These are phyloP conservation scores for Debaryomyces hansenii DNA, from an alignment of 805 yeast species.

Conservation along the genomic window DNA sequence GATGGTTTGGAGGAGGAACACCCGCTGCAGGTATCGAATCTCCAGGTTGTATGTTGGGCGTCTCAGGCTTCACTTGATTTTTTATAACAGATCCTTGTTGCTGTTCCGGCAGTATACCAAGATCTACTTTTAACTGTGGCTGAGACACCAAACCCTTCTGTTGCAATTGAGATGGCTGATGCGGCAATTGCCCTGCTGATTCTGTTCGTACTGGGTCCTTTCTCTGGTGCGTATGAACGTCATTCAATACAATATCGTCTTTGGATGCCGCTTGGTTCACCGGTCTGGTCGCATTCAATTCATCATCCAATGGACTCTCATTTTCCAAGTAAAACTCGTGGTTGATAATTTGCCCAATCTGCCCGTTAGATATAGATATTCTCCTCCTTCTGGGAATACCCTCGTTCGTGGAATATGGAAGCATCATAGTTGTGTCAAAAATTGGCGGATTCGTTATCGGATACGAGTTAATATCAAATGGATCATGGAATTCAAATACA, in stretches of 20 bases:
- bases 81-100: neutral
- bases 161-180: neutral
- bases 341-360: constrained; percentile 69
- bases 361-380: constrained; percentile 82
- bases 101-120: neutral
- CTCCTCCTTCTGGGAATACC: constrained; percentile 52
- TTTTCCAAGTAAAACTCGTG: constrained; percentile 25
- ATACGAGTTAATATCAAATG: constrained; percentile 39
- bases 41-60: neutral
- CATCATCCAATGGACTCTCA: neutral
- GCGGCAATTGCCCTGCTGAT: neutral
- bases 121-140: neutral
- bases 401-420: constrained; percentile 32
- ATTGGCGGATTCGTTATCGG: constrained; percentile 50
- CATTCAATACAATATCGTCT: neutral
- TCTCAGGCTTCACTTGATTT: neutral
- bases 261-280: neutral
- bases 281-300: neutral
- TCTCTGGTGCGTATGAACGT: neutral
- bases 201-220: neutral
- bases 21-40: constrained; percentile 29
- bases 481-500: constrained; percentile 25
- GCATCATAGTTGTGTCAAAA: constrained; percentile 42
- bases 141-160: neutral
- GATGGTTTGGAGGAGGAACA: constrained; percentile 51